Conservation (phyloP, 305 asterid genomes). For the Plantago coronopus region DNA sequence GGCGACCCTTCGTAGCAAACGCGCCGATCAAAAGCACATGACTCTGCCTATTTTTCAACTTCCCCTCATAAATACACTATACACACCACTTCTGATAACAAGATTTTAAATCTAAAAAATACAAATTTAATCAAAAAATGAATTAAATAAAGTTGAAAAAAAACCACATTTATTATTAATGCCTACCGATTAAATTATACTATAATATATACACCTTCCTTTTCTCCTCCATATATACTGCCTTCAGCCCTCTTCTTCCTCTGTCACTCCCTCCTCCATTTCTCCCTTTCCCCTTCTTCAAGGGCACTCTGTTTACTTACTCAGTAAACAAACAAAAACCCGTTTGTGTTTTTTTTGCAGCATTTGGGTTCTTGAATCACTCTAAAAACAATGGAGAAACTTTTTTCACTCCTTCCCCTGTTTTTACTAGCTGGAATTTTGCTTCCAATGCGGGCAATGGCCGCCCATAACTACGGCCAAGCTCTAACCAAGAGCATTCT, state of each 20-base stretch:
- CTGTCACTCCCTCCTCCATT: constrained; percentile 20
- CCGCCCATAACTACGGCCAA: constrained; percentile 80
- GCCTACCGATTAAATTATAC: constrained; percentile 20
- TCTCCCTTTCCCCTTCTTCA: not conserved
- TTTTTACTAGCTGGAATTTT: constrained; percentile 42
- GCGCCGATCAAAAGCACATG: constrained; percentile 67
- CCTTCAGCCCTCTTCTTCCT: constrained; percentile 35
- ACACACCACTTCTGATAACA: not conserved
- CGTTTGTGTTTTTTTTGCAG: constrained; percentile 1
- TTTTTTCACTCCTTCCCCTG: constrained; percentile 42
- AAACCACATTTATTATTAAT: constrained; percentile 43
- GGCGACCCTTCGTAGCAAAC: constrained; percentile 45
- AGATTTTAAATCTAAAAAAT: not conserved
- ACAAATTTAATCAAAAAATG: not conserved
- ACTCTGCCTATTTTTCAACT: constrained; percentile 29
- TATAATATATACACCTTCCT: constrained; percentile 29
- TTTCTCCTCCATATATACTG: constrained; percentile 65
- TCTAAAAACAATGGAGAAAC: constrained; percentile 40
- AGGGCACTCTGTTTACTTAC: constrained; percentile 17
- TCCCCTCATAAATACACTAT: constrained; percentile 31
- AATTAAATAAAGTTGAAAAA: not conserved
- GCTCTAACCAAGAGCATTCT: constrained; percentile 79
- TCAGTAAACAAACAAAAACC: constrained; percentile 8
- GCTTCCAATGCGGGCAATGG: constrained; percentile 50
- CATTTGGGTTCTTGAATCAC: constrained; percentile 10